These are phyloP conservation scores for Westerdykella sp. DNA, from an alignment of 2,329 filamentous ascomycete genomes.

Conservation along the genomic window DNA sequence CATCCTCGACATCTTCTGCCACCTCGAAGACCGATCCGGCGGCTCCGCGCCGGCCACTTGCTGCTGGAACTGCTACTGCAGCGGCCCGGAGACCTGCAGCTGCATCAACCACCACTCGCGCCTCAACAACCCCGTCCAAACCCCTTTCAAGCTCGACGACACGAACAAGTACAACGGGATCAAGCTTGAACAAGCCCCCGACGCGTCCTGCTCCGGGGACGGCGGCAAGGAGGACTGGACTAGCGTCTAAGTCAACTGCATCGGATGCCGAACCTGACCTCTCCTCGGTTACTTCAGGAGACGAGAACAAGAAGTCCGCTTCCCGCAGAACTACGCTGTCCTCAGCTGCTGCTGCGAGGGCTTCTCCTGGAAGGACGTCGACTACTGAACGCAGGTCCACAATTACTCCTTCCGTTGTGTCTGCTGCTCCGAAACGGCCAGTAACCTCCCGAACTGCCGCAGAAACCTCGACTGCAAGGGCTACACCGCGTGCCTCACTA, in stretches of 20 bases:
- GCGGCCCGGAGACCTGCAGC: slow-evolving; percentile 22
- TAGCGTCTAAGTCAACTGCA: slow-evolving; percentile 17
- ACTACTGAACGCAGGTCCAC: slow-evolving; percentile 8
- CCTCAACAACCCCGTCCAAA: slow-evolving; percentile 23
- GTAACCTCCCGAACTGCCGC: slow-evolving; percentile 19
- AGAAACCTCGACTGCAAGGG: slow-evolving; percentile 18
- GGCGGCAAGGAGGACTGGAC: slow-evolving; percentile 16
- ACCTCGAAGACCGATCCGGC: slow-evolving; percentile 21
- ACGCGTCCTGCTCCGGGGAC: slow-evolving; percentile 28
- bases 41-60: slow-evolving; percentile 24
- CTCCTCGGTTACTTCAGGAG: slow-evolving; percentile 30
- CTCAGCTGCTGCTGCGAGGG: slow-evolving; percentile 13
- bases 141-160: slow-evolving; percentile 18
- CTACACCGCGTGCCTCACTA: slow-evolving; percentile 27
- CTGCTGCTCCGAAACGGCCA: slow-evolving; percentile 24
- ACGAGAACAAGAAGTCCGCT: slow-evolving; percentile 31
- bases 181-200: slow-evolving; percentile 33
- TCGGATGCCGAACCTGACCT: slow-evolving; percentile 31
- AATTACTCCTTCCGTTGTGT: slow-evolving; percentile 8
- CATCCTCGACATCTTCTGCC: slow-evolving; percentile 23
- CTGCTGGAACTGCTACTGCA: slow-evolving; percentile 9
- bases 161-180: slow-evolving; percentile 22
- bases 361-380: slow-evolving; percentile 22
- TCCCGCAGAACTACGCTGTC: slow-evolving; percentile 21
- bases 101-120: slow-evolving; percentile 12